phyloP scores from a whole-genome alignment of 768 basidiomycete genomes.

The Pleurotus giganteus region DNA sequence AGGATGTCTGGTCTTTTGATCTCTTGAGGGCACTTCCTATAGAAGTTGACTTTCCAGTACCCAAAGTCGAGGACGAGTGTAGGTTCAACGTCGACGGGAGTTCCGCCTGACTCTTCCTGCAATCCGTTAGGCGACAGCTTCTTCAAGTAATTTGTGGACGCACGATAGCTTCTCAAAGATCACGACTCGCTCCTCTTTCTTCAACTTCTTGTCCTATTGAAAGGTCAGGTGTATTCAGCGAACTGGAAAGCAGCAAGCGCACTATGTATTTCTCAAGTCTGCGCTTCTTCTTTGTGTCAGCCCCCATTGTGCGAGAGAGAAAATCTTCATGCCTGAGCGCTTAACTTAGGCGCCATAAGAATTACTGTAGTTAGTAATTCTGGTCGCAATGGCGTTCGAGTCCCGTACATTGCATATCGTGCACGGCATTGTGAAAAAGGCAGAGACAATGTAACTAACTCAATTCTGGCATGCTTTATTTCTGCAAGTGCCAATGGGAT shows the following conservation, averaged over 20 bases:
- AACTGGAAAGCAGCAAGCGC: conserved; percentile 25
- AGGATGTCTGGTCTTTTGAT: conserved; percentile 57
- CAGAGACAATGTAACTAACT: too few species aligned
- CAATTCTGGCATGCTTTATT: too few species aligned
- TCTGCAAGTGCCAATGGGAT: too few species aligned
- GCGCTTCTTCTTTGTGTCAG: conserved; percentile 83
- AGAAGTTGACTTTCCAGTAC: conserved; percentile 76
- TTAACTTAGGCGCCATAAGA: too few species aligned
- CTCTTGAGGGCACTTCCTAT: conserved; percentile 52
- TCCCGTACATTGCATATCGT: too few species aligned
- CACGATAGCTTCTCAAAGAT: conserved; percentile 85
- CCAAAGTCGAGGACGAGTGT: conserved; percentile 81
- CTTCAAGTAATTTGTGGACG: conserved; percentile 23
- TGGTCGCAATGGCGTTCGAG: too few species aligned
- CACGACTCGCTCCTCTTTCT: conserved; percentile 78
- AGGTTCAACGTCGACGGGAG: conserved; percentile 56
- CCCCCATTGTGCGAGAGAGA: conserved; percentile 55
- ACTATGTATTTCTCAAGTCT: conserved; percentile 92
- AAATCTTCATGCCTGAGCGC: too few species aligned
- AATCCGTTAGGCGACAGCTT: conserved; percentile 21
- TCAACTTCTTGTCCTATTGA: conserved; percentile 82
- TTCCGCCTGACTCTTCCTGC: conserved; percentile 75
- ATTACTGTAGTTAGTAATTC: too few species aligned
- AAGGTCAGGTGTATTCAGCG: too few species aligned
- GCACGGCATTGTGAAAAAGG: too few species aligned